Percentiles rank a stretch among this genome's conserved stretches.
Conservation (phyloP, 495 filamentous ascomycete genomes). For the Penicillium dipodomyicola region DNA sequence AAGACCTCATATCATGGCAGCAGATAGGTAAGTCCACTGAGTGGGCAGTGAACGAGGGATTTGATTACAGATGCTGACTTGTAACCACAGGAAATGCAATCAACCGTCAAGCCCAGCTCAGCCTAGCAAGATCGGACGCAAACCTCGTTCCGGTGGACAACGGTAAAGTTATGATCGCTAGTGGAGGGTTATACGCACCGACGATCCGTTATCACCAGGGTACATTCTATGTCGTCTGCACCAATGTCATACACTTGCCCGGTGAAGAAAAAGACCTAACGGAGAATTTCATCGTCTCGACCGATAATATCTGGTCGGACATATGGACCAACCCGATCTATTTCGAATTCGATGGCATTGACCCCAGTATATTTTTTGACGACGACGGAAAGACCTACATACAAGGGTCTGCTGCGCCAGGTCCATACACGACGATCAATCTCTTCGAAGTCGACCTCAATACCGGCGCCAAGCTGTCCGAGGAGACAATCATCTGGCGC, state of each 20-base stretch:
- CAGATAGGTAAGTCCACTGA: neutral
- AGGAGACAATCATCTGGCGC: conserved; percentile 43
- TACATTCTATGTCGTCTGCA: conserved; percentile 43
- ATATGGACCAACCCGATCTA: conserved; percentile 33
- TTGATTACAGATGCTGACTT: too few species aligned
- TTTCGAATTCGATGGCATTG: conserved; percentile 32
- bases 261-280: conserved; percentile 3
- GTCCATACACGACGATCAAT: conserved; percentile 22
- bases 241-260: conserved; percentile 19
- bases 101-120: neutral
- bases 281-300: conserved; percentile 33
- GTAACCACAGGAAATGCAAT: neutral
- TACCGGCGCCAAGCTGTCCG: conserved; percentile 18
- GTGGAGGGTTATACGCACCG: conserved; percentile 27
- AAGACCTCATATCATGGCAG: conserved; percentile 24
- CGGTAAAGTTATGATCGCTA: conserved; percentile 13
- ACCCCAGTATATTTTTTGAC: conserved; percentile 27
- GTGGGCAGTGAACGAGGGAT: neutral
- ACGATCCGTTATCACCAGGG: conserved; percentile 29
- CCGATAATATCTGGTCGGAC: conserved; percentile 22
- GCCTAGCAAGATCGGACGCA: neutral
- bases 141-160: neutral
- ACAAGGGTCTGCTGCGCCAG: conserved; percentile 7
- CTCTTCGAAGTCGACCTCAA: conserved; percentile 24
- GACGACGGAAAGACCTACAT: conserved; percentile 29